Evolutionary conservation across 441 rosid genomes (phyloP), one percentile per base, ranked within the genome.

Genomic region (Isatis lusitanica): DNA sequence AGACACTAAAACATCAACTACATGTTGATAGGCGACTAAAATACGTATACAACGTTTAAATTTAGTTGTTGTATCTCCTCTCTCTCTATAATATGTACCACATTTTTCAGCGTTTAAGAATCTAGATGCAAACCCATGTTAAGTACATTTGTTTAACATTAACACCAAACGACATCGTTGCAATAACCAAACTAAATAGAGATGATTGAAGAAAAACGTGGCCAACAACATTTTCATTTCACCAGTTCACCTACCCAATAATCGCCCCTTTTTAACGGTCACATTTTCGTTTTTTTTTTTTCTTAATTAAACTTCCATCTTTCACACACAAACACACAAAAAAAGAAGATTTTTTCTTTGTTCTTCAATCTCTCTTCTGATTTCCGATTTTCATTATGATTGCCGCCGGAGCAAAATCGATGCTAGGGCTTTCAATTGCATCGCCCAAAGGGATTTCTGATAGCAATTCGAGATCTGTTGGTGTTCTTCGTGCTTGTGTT

Each of bases 401-500:
- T 11, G 39, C 76, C 51, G 44, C 74, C 63, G 81, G 78, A 42
- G 72, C 71, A 33, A 78, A 74, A 69, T 68, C 81, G 24, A 2
- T 73, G 2, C 5, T 74, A 4, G 81, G 81, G 4, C 63, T 78
- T 58, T 61, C 74, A 17, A 61, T 77, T 66, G 40, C 60, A 5
- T 30, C 63, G 6, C 68, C 52, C 0, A 78, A 40, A 65, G 68
- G 67, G 12, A 1, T 78, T 35, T 9, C 58, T 0, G 78, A 73
- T 39, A 38, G 58, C 44, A 62, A 47, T 55, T 16, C 70, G 43
- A 80, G 83, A 75, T 70, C 71, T 72, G 38, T 68, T 12, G 61
- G 70, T 66, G 46, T 73, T 67, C 40, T 78, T 69, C 81, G 82
- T 69, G 64, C 84, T 60, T 71, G 79, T 70, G 83, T 85, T 60